phyloP scores from a whole-genome alignment of 2,329 filamentous ascomycete species.

The Apiospora arundinis region DNA sequence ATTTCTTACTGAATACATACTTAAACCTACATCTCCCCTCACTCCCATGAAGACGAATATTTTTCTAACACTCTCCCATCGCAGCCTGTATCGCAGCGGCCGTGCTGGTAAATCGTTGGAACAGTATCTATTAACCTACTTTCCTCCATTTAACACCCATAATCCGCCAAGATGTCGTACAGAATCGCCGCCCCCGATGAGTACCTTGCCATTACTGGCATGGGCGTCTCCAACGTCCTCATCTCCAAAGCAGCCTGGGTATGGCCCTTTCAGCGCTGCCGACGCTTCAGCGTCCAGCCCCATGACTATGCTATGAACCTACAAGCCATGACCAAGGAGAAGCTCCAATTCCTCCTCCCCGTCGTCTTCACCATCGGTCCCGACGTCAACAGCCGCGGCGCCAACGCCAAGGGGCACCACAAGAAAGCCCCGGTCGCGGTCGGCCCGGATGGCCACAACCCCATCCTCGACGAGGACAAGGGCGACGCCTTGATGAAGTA shows the following conservation, averaged over 20 bases:
- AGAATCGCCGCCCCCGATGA: slow-evolving; percentile 77
- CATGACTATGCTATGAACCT: slow-evolving; percentile 85
- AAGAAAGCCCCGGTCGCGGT: slow-evolving; percentile 22
- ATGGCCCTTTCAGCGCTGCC: slow-evolving; percentile 72
- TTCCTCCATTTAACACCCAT: neutral
- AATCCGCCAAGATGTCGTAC: slow-evolving; percentile 59
- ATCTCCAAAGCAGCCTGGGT: slow-evolving; percentile 82
- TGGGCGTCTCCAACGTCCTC: slow-evolving; percentile 73
- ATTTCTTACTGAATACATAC: neutral
- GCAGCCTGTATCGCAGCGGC: neutral
- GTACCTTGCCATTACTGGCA: slow-evolving; percentile 88
- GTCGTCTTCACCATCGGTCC: slow-evolving; percentile 89
- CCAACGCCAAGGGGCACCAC: slow-evolving; percentile 43
- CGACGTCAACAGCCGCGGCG: slow-evolving; percentile 67
- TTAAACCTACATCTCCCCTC: neutral
- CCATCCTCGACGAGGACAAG: slow-evolving; percentile 51
- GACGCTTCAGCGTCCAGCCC: slow-evolving; percentile 69
- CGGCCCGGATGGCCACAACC: slow-evolving; percentile 30
- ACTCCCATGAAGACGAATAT: neutral
- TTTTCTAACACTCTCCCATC: neutral
- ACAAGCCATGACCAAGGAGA: slow-evolving; percentile 89
- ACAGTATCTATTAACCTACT: neutral
- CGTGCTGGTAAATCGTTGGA: neutral
- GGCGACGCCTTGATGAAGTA: slow-evolving; percentile 79
- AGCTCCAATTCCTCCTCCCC: slow-evolving; percentile 81